phyloP scores from a whole-genome alignment of 352 stramenopile species.

The Globisporangium canariense region DNA sequence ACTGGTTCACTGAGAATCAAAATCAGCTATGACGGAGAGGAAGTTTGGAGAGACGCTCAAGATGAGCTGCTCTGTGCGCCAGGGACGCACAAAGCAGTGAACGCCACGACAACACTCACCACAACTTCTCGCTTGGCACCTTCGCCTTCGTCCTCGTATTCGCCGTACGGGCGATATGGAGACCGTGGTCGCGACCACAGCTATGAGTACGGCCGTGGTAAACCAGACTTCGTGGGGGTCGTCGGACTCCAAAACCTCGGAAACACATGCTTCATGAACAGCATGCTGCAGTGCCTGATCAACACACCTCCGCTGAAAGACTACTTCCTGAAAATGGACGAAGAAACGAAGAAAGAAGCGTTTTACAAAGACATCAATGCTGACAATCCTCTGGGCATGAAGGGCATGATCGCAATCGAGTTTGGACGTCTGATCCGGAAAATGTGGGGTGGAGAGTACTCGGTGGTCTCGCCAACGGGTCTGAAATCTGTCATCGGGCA shows the following conservation, averaged over 20 bases:
- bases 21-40: conserved; percentile 40
- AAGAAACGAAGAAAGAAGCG: conserved; percentile 30
- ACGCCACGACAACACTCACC: conserved; percentile 16
- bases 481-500: conserved; percentile 85
- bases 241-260: conserved; percentile 74
- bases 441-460: conserved; percentile 92
- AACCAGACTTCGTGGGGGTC: conserved; percentile 53
- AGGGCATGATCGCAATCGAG: conserved; percentile 92
- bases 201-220: conserved; percentile 46
- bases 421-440: conserved; percentile 93
- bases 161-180: conserved; percentile 27
- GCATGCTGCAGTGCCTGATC: conserved; percentile 91
- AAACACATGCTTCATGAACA: conserved; percentile 88
- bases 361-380: conserved; percentile 91
- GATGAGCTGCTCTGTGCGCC: conserved; percentile 59
- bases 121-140: not conserved
- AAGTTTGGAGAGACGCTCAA: conserved; percentile 55
- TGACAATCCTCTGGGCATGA: conserved; percentile 93
- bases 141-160: conserved; percentile 21
- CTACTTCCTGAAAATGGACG: conserved; percentile 90
- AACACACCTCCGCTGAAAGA: conserved; percentile 90
- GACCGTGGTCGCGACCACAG: conserved; percentile 30
- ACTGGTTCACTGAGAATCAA: conserved; percentile 33
- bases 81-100: conserved; percentile 55
- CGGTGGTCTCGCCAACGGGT: conserved; percentile 64